Percentiles rank a stretch among this genome's conserved stretches.
These are phyloP conservation scores for Meyerozyma elateridarum DNA, from an alignment of 1,139 yeast species.

Conservation along the genomic window DNA sequence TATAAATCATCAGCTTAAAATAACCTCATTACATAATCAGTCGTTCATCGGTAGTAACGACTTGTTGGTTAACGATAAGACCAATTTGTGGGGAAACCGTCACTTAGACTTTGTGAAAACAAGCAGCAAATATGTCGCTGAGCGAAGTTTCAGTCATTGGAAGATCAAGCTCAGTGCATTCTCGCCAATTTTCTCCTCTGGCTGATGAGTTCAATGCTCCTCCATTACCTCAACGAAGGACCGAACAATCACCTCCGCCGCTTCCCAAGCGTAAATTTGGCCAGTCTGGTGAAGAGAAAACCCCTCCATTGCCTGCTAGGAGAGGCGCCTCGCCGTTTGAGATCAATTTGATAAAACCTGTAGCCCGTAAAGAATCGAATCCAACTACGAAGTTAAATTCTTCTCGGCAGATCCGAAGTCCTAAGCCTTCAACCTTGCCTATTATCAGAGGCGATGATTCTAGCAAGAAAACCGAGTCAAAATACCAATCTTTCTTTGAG, in stretches of 20 bases:
- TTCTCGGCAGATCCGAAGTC: background rate
- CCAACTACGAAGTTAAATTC: background rate
- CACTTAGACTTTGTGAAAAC: no score
- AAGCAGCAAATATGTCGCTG: no score
- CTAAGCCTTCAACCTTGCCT: no score
- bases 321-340: slow-evolving; percentile 9
- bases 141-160: no score
- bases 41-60: no score
- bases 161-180: no score
- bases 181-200: no score
- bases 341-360: slow-evolving; percentile 20
- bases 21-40: no score
- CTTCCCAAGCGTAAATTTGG: slow-evolving; percentile 15
- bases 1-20: no score
- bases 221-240: slow-evolving; percentile 1
- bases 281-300: slow-evolving; percentile 3
- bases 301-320: slow-evolving; percentile 14
- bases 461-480: slow-evolving; percentile 1
- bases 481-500: slow-evolving; percentile 19
- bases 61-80: no score
- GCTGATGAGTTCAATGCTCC: no score
- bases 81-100: no score
- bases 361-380: slow-evolving; percentile 10
- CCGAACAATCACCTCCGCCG: slow-evolving; percentile 7
- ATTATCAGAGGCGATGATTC: background rate